A percentile compares a stretch with the other conserved stretches of the same genome.
Conservation (phyloP, 2,329 filamentous ascomycete genomes). For the Ophiostoma tasmaniense region DNA sequence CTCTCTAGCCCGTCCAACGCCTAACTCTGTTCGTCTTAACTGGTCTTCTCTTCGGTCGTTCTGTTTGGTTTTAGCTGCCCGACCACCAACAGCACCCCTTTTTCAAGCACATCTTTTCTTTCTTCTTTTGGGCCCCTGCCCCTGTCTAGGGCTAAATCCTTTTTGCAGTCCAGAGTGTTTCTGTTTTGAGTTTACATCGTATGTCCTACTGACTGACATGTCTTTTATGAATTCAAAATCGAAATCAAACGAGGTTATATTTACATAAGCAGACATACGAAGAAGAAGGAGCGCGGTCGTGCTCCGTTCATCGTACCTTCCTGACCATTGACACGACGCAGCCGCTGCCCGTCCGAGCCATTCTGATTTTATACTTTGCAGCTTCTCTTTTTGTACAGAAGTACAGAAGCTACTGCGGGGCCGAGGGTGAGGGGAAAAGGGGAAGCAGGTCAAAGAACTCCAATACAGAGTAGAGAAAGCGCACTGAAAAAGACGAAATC, state of each 20-base stretch:
- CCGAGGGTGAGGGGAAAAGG: slow-evolving; percentile 7
- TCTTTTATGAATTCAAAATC: no score
- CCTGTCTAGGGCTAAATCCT: slow-evolving; percentile 8
- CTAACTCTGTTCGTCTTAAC: not conserved
- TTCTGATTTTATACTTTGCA: slow-evolving; percentile 6
- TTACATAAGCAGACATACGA: not conserved
- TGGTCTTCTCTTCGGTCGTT: not conserved
- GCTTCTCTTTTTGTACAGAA: slow-evolving; percentile 12
- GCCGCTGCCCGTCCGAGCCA: not conserved
- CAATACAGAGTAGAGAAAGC: not conserved
- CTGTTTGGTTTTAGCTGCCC: not conserved
- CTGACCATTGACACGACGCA: not conserved
- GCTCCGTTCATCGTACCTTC: no score
- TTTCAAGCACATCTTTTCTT: not conserved
- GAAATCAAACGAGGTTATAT: no score
- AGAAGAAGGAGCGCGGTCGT: not conserved
- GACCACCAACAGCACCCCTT: not conserved
- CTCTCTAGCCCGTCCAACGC: no score
- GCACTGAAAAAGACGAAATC: not conserved
- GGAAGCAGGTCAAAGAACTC: slow-evolving; percentile 5
- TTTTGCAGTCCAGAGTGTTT: not conserved
- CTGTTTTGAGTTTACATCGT: no score
- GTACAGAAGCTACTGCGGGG: slow-evolving; percentile 11
- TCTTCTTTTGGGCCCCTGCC: slow-evolving; percentile 7
- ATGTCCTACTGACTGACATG: no score